A percentile compares a stretch with the other conserved stretches of the same genome.
phyloP scores from a whole-genome alignment of 1,139 yeast species.

The Arxiozyma slooffiae region DNA sequence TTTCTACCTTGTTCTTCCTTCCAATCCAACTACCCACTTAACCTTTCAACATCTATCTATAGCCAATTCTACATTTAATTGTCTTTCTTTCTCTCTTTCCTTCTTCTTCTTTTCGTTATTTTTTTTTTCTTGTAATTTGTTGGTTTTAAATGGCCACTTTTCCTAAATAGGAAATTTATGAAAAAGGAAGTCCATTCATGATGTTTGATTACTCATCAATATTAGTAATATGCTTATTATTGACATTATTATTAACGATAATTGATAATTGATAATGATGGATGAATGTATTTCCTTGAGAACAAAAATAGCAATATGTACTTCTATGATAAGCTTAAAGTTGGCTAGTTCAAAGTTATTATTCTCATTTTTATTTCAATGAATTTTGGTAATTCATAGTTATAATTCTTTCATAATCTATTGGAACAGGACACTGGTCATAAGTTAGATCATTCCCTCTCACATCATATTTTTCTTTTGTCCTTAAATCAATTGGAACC shows the following conservation, averaged over 20 bases:
- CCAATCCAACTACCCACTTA: background rate
- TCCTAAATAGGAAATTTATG: background rate
- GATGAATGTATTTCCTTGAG: too few species aligned
- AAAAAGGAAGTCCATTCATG: background rate
- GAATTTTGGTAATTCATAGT: conserved; percentile 12
- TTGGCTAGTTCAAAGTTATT: background rate
- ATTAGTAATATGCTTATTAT: background rate
- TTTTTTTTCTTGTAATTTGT: too few species aligned
- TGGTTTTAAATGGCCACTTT: background rate
- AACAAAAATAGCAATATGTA: background rate
- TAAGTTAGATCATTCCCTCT: conserved; percentile 39
- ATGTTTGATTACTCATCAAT: background rate
- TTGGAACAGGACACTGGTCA: conserved; percentile 24
- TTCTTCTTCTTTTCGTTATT: background rate
- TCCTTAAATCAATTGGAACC: conserved; percentile 54
- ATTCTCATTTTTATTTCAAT: conserved; percentile 2
- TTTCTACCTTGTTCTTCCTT: background rate
- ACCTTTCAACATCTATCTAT: too few species aligned
- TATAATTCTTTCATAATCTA: conserved; percentile 26
- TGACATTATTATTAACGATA: background rate
- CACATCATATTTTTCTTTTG: conserved; percentile 54
- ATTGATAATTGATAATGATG: background rate
- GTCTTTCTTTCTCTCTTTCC: background rate
- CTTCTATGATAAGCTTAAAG: background rate
- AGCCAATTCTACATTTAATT: background rate